Evolutionary conservation across 2,329 filamentous ascomycete species (phyloP).

Genomic region (Stachybotrys chartarum): DNA sequence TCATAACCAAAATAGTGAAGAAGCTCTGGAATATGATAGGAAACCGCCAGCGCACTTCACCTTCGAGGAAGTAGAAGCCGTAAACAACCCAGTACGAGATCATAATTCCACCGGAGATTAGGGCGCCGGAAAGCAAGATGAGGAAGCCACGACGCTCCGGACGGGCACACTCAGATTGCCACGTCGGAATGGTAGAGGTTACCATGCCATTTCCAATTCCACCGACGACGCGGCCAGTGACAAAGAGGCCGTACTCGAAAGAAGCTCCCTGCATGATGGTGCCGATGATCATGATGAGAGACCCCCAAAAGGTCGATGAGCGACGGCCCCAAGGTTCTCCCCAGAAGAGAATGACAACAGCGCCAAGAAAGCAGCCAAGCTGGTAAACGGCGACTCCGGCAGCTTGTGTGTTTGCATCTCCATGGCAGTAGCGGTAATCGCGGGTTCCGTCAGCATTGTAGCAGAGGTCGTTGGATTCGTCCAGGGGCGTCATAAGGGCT

Average conservation of each 20-base stretch:
- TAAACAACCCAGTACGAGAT: conserved; percentile 24
- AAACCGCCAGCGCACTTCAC: conserved; percentile 23
- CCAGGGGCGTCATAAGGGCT: conserved; percentile 17
- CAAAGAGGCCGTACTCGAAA: conserved; percentile 16
- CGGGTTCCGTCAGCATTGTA: conserved; percentile 12
- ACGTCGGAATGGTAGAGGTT: conserved; percentile 19
- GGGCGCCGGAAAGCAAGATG: conserved; percentile 17
- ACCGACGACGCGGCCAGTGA: conserved; percentile 15
- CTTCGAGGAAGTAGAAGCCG: conserved; percentile 22
- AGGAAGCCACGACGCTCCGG: conserved; percentile 18
- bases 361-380: conserved; percentile 20
- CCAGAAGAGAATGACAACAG: conserved; percentile 18
- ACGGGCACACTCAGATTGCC: conserved; percentile 20
- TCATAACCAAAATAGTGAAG: conserved; percentile 36
- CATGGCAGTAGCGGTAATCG: conserved; percentile 11
- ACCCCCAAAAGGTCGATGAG: conserved; percentile 23
- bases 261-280: conserved; percentile 16
- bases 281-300: conserved; percentile 20
- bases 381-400: conserved; percentile 19
- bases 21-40: conserved; percentile 22
- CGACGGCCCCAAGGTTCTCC: conserved; percentile 22
- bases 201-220: conserved; percentile 21
- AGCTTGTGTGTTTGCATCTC: conserved; percentile 18
- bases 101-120: conserved; percentile 20
- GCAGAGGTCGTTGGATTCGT: conserved; percentile 14